Base-by-base conservation (phyloP, 495 filamentous ascomycete genomes). In the Aspergillus coremiiformis region DNA sequence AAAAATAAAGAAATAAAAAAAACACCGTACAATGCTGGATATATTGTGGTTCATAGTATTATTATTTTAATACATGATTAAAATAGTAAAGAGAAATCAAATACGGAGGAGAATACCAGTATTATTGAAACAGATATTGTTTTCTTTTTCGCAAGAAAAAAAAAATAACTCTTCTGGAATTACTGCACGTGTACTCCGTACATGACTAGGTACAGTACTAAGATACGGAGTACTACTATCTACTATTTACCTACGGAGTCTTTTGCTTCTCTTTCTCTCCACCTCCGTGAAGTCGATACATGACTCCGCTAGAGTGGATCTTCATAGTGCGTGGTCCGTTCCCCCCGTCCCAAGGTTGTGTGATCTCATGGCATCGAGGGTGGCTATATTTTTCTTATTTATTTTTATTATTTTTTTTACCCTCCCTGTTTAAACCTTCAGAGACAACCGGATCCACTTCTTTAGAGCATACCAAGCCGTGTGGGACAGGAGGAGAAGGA, bases 401-500 rank as follows among this genome's bases (percentile, higher is more conserved):
- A 19, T 39, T 35, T 15, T 35, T 35, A 3, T 35, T 12, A 17
- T 39, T 39, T 39, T 39, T 39, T 9, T 19, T 19, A 4, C 19
- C 15, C 37, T 41, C 37, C 37, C 37, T 41, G 37, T 41, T 41
- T 17, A 21, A 41, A 41, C 33, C 50, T 42, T 47, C 44, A 55
- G 49, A 49, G 39, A 44, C 47, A 52, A 47, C 44, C 46, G 27
- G 57, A 39, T 59, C 57, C 57, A 59, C 57, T 47, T 37, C 33
- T 48, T 51, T 22, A 49, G 42, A 54, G 53, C 53, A 60, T 60
- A 37, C 57, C 57, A 60, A 35, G 50, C 57, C 57, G 57, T 56
- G 53, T 60, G 53, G 57, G 35, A 52, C 50, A 39, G 30, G 37
- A 41, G 30, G 4, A 43, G 44, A 45, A 37, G 17, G 37, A 33